phyloP scores from a whole-genome alignment of 139 green algal genomes.

The Volvox africanus region DNA sequence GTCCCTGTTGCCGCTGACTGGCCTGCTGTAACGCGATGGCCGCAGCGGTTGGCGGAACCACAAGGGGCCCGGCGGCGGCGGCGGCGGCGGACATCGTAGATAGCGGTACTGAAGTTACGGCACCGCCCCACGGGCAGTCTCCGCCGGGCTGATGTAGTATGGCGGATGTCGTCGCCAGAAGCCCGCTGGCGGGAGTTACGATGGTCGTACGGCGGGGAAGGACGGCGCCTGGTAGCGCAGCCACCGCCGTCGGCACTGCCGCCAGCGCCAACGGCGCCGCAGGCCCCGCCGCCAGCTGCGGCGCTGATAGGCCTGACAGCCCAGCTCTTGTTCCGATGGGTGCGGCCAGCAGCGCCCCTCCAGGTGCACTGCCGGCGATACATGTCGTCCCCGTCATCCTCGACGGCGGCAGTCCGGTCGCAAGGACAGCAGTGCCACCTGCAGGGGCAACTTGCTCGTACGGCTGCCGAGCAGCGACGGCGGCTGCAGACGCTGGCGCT shows the following conservation, averaged over 20 bases:
- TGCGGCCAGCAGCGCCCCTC: not conserved
- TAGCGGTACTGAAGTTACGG: not conserved
- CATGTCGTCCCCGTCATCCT: not conserved
- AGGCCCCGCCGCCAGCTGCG: not conserved
- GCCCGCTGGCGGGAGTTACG: not conserved
- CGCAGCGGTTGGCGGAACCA: conserved; percentile 23
- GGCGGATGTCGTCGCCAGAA: not conserved
- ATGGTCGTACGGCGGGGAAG: not conserved
- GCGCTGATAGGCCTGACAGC: not conserved
- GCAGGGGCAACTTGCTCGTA: too few relatives aligned
- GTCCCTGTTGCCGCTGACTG: not conserved
- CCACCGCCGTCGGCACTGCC: not conserved
- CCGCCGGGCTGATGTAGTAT: not conserved
- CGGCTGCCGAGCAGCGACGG: not conserved
- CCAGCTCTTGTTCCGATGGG: not conserved
- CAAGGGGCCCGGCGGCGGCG: not conserved
- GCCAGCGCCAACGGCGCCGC: not conserved
- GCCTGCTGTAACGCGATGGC: conserved; percentile 28
- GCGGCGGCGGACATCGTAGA: not conserved
- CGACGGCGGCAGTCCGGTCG: not conserved
- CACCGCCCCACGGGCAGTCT: too few relatives aligned
- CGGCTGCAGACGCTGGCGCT: not conserved
- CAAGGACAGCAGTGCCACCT: too few relatives aligned
- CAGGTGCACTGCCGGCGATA: not conserved
- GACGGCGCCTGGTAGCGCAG: not conserved